These are phyloP conservation scores for Sordaria brevicollis DNA, from an alignment of 495 filamentous ascomycete genomes.

Conservation along the genomic window DNA sequence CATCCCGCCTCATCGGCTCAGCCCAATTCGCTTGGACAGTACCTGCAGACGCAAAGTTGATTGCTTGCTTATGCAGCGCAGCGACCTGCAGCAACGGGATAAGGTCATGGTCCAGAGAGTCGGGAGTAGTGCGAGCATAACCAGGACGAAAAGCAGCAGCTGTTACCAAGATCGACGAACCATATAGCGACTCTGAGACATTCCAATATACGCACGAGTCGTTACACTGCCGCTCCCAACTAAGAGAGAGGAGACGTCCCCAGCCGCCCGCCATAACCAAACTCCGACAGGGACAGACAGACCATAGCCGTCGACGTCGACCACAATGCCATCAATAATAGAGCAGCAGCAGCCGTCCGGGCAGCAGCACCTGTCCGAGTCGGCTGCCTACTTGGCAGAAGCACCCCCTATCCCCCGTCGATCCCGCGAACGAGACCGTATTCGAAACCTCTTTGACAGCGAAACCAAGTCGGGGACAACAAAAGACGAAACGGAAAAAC, in stretches of 20 bases:
- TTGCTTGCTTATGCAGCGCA: background rate
- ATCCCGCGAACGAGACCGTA: constrained; percentile 21
- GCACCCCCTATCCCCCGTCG: constrained; percentile 20
- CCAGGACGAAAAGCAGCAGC: background rate
- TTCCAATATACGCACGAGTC: background rate
- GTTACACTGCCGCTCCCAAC: background rate
- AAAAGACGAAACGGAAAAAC: background rate
- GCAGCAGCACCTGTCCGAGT: constrained; percentile 16
- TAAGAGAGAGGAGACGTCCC: background rate
- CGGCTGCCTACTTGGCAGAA: constrained; percentile 8
- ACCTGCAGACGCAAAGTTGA: background rate
- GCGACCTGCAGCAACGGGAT: background rate
- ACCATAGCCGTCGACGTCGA: background rate
- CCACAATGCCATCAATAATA: background rate
- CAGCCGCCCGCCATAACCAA: background rate
- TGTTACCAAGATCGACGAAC: background rate
- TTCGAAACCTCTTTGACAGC: background rate
- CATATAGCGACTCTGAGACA: background rate
- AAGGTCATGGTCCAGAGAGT: background rate
- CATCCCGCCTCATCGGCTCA: background rate
- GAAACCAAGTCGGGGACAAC: too few relatives aligned
- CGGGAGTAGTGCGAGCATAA: background rate
- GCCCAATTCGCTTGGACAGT: background rate
- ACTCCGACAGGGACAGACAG: background rate
- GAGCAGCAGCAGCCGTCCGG: constrained; percentile 18